Evolutionary conservation across 805 yeast genomes (phyloP).

Genomic region (Cyberlindnera americana): DNA sequence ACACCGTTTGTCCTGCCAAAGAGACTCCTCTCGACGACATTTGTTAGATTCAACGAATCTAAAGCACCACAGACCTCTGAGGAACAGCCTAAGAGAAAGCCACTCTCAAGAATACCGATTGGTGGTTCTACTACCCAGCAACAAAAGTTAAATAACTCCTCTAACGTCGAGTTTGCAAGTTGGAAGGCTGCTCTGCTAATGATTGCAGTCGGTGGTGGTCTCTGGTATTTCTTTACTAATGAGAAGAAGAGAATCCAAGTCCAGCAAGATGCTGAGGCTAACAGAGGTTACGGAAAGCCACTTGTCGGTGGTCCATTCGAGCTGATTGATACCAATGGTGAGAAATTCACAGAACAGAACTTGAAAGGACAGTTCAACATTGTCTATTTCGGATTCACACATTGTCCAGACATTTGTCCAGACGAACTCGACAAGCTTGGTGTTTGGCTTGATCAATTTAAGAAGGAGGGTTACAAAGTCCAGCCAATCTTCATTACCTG

Average conservation of each 20-base stretch:
- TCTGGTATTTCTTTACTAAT: slow-evolving; percentile 64
- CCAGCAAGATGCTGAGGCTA: slow-evolving; percentile 77
- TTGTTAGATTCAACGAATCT: slow-evolving; percentile 16
- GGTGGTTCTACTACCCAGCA: slow-evolving; percentile 47
- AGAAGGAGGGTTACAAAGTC: slow-evolving; percentile 52
- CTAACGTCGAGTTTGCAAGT: slow-evolving; percentile 66
- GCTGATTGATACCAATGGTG: slow-evolving; percentile 66
- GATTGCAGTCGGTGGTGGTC: slow-evolving; percentile 63
- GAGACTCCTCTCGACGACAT: slow-evolving; percentile 17
- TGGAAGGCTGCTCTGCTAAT: slow-evolving; percentile 81
- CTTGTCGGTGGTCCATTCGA: slow-evolving; percentile 88
- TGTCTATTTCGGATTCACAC: slow-evolving; percentile 94
- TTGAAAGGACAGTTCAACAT: slow-evolving; percentile 76
- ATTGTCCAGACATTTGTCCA: slow-evolving; percentile 98
- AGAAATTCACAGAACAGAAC: slow-evolving; percentile 72
- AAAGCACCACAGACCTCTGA: slow-evolving; percentile 5
- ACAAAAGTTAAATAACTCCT: slow-evolving; percentile 34
- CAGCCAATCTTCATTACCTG: slow-evolving; percentile 94
- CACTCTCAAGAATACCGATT: slow-evolving; percentile 75
- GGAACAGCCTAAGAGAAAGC: slow-evolving; percentile 38
- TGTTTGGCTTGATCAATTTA: slow-evolving; percentile 55
- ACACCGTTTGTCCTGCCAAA: slow-evolving; percentile 1
- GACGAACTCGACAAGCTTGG: slow-evolving; percentile 95
- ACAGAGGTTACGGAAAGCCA: slow-evolving; percentile 89
- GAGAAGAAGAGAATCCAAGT: slow-evolving; percentile 75